Percentiles rank a stretch among this genome's conserved stretches.
These are phyloP conservation scores for Fusarium acutatum DNA, from an alignment of 2,329 filamentous ascomycete species.

Conservation along the genomic window DNA sequence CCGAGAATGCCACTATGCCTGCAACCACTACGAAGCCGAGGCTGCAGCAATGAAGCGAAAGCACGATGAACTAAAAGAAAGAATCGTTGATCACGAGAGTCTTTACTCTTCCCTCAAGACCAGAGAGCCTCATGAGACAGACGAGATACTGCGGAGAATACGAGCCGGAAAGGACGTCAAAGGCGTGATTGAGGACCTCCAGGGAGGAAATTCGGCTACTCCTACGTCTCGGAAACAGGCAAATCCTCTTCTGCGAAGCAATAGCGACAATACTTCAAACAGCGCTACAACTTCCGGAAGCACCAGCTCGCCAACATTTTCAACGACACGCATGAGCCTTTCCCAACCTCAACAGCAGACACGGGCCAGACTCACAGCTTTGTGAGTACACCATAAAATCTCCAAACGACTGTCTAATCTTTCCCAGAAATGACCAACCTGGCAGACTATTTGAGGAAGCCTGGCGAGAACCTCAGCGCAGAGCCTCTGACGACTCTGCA, in stretches of 20 bases:
- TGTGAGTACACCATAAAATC: background rate
- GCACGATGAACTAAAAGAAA: conserved; percentile 10
- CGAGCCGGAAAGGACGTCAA: conserved; percentile 15
- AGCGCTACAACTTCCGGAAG: conserved; percentile 1
- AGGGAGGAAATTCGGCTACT: background rate
- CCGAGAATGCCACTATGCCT: conserved; percentile 19
- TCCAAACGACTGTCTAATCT: background rate
- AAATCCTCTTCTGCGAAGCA: background rate
- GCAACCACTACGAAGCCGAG: conserved; percentile 9
- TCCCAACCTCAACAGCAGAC: background rate
- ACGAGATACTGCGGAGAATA: conserved; percentile 23
- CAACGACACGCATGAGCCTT: background rate
- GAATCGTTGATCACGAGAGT: conserved; percentile 1
- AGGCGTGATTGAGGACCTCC: conserved; percentile 1
- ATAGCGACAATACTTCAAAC: background rate
- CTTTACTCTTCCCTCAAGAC: conserved; percentile 11
- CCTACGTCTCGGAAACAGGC: background rate
- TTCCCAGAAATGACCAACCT: background rate
- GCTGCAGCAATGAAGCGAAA: conserved; percentile 11
- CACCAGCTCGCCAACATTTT: background rate
- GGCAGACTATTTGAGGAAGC: conserved; percentile 1
- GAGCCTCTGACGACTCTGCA: background rate
- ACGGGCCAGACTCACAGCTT: conserved; percentile 1
- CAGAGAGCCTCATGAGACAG: conserved; percentile 5
- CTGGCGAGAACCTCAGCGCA: background rate